Percentiles rank a stretch among this genome's conserved stretches.
Evolutionary conservation across 2,329 filamentous ascomycete genomes (phyloP).

Genomic region (Immersiporthe knoxdaviesiana): DNA sequence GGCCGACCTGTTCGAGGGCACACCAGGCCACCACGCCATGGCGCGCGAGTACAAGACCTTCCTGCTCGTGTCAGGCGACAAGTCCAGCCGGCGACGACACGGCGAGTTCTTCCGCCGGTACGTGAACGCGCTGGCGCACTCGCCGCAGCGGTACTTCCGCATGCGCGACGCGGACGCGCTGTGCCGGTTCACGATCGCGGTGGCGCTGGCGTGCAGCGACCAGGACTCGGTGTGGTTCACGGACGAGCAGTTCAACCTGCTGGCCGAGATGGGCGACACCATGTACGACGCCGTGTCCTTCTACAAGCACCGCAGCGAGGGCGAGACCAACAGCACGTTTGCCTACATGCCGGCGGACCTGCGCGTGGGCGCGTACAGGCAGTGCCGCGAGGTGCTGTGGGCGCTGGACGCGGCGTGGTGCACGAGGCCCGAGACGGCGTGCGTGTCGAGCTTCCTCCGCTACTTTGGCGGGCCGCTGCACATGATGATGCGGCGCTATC

Average conservation of each 20-base stretch:
- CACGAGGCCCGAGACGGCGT: conserved; percentile 17
- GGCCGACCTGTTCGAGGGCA: conserved; percentile 30
- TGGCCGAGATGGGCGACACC: conserved; percentile 35
- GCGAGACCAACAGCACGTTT: conserved; percentile 41
- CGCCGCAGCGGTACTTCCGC: conserved; percentile 38
- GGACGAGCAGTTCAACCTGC: conserved; percentile 32
- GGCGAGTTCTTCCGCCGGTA: conserved; percentile 38
- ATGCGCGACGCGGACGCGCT: conserved; percentile 41
- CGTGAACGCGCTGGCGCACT: conserved; percentile 34
- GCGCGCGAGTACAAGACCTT: conserved; percentile 33
- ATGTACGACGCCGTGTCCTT: conserved; percentile 40
- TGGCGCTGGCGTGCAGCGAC: conserved; percentile 40
- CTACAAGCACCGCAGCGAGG: conserved; percentile 40
- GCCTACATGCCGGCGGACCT: conserved; percentile 35
- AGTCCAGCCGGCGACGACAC: conserved; percentile 26
- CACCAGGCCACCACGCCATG: conserved; percentile 28
- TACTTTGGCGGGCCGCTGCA: conserved; percentile 40
- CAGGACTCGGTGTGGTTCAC: conserved; percentile 34
- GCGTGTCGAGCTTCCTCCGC: conserved; percentile 35
- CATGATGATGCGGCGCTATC: conserved; percentile 41
- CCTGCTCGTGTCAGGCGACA: conserved; percentile 33
- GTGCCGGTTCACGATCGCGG: conserved; percentile 38
- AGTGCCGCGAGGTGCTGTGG: conserved; percentile 39
- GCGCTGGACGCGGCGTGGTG: conserved; percentile 37
- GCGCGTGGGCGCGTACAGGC: conserved; percentile 34